Percentiles rank a stretch among this genome's conserved stretches.
Conservation (phyloP, 2,329 filamentous ascomycete species). For the Ilyonectria destructans region DNA sequence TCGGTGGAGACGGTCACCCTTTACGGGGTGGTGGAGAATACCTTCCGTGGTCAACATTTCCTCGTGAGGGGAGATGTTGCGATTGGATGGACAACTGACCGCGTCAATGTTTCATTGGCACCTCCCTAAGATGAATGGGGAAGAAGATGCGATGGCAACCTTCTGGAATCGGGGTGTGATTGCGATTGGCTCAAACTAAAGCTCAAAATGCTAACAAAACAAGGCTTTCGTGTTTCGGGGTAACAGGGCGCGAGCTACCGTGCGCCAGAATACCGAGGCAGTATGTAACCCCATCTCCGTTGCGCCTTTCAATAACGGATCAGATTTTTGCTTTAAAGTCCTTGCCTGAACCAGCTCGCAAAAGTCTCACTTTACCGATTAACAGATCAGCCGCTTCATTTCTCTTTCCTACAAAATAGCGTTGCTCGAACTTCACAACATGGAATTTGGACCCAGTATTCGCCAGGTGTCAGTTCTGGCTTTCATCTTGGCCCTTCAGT, state of each 20-base stretch:
- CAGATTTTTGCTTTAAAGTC: too few species aligned
- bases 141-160: neutral
- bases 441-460: neutral
- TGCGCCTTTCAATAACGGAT: neutral
- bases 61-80: too few species aligned
- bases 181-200: neutral
- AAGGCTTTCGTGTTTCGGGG: neutral
- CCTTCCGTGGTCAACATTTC: too few species aligned
- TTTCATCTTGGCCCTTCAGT: neutral
- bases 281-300: neutral
- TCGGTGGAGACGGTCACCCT: too few species aligned
- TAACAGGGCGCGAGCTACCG: neutral
- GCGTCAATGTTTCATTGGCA: neutral
- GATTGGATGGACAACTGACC: too few species aligned
- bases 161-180: constrained; percentile 1
- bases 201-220: neutral
- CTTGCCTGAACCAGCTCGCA: neutral
- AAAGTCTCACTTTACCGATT: neutral
- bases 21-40: too few species aligned
- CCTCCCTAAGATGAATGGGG: constrained; percentile 11
- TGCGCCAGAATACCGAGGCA: neutral
- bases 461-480: neutral
- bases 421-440: neutral
- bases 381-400: neutral
- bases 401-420: neutral